Evolutionary conservation across 1,284 basidiomycete species (phyloP), one percentile per base, ranked within the genome.

Genomic region (Cyathus olla): DNA sequence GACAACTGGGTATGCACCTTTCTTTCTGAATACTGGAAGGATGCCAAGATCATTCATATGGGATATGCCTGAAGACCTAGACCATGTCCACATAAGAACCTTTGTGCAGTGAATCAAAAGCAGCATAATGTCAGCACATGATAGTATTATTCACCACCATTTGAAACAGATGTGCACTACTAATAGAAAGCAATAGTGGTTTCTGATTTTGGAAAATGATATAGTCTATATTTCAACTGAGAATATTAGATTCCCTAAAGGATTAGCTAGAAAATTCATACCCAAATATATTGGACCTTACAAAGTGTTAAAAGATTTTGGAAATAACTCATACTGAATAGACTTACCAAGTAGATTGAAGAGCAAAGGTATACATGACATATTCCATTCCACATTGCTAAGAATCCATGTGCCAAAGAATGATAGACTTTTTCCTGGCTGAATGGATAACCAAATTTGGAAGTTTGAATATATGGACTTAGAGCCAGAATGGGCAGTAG

Each of bases 201-300:
- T 47, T 0, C 72, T 71, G 0, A 73, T 73, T 48, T 19, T 39
- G 1, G 50, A 56, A 19, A 65, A 61, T 0, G 74, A 79, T 42
- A 50, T 79, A 0, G 74, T 76, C 0, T 80, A 78, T 51, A 15
- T 82, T 2, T 80, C 76, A 0, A 80, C 74, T 0, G 75, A 78
- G 55, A 81, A 80, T 55, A 40, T 82, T 0, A 61, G 62, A 3
- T 40, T 80, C 8, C 62, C 68, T 10, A 75, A 66, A 57, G 69
- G 66, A 19, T 62, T 59, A 37, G 66, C 75, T 0, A 29, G 68
- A 0, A 82, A 82, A 51, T 60, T 82, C 1, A 49, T 65, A 0
- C 80, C 77, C 0, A 82, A 80, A 42, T 83, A 61, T 37, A 70
- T 77, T 27, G 71, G 77, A 9, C 77, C 76, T 0, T 77, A 72